phyloP scores from a whole-genome alignment of 441 rosid genomes.

The Breynia disticha region DNA sequence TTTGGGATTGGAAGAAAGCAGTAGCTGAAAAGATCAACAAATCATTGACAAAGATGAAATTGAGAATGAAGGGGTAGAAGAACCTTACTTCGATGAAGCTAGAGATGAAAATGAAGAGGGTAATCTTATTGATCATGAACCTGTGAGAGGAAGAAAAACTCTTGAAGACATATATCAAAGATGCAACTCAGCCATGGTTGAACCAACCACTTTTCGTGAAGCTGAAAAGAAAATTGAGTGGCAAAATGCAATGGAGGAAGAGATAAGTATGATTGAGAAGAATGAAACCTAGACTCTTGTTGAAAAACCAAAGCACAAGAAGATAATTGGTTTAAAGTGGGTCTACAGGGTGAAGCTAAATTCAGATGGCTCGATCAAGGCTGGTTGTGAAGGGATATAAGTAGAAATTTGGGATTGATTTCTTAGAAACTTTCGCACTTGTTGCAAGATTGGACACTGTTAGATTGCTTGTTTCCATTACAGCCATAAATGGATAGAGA shows the following conservation, averaged over 20 bases:
- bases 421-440: too few relatives aligned
- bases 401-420: too few relatives aligned
- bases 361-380: not conserved
- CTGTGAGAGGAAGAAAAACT: not conserved
- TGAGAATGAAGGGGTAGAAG: too few relatives aligned
- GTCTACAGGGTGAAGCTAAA: not conserved
- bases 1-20: too few relatives aligned
- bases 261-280: not conserved
- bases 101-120: too few relatives aligned
- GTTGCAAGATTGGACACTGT: too few relatives aligned
- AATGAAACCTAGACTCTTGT: not conserved
- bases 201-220: not conserved
- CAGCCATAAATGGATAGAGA: not conserved
- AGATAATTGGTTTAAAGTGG: not conserved
- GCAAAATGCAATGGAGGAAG: not conserved
- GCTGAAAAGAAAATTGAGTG: not conserved
- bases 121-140: too few relatives aligned
- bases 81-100: too few relatives aligned
- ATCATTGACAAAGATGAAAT: too few relatives aligned
- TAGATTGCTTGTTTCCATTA: not conserved
- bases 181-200: not conserved
- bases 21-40: too few relatives aligned
- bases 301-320: not conserved
- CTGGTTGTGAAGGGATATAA: not conserved
- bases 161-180: not conserved